Evolutionary conservation across 1,284 basidiomycete species (phyloP), one percentile per base, ranked within the genome.

Genomic region (Exobasidium rhododendri): DNA sequence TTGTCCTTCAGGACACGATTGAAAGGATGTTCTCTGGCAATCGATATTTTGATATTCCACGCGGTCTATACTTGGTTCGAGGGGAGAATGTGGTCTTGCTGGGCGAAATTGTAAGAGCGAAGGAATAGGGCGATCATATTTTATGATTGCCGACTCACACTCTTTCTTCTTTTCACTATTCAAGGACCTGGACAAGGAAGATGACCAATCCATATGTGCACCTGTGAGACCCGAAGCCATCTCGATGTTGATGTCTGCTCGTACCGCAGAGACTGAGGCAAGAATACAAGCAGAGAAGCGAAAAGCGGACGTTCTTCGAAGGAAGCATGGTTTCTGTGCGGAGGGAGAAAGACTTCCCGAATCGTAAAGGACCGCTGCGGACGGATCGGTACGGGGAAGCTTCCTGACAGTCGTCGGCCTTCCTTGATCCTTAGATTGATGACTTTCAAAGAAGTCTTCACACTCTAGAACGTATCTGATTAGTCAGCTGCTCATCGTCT

Each of bases 1-100:
- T 97, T 69, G 90, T 97, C 1, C 84, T 83, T 59, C 81, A 81
- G 58, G 81, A 82, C 50, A 80, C 82, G 10, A 71, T 82, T 62
- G 92, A 96, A 80, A 86, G 90, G 59, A 88, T 94, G 83, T 91
- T 90, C 30, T 65, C 74, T 13, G 70, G 73, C 11, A 72, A 74
- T 52, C 60, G 67, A 26, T 94, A 88, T 76, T 90, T 90, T 24
- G 91, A 96, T 77, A 87, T 86, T 67, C 89, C 87, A 83, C 85
- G 88, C 66, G 94, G 94, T 3, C 85, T 98, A 24, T 93, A 92
- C 80, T 85, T 98, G 68, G 92, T 99, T 69, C 87, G 96, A 69
- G 96, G 96, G 53, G 96, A 99, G 84, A 99, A 99, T 79, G 96
- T 99, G 24, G 96, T 98, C 11, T 83, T 97, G 55, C 83, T 98